phyloP scores from a whole-genome alignment of 1,284 basidiomycete genomes.

The Puccinia triticina region DNA sequence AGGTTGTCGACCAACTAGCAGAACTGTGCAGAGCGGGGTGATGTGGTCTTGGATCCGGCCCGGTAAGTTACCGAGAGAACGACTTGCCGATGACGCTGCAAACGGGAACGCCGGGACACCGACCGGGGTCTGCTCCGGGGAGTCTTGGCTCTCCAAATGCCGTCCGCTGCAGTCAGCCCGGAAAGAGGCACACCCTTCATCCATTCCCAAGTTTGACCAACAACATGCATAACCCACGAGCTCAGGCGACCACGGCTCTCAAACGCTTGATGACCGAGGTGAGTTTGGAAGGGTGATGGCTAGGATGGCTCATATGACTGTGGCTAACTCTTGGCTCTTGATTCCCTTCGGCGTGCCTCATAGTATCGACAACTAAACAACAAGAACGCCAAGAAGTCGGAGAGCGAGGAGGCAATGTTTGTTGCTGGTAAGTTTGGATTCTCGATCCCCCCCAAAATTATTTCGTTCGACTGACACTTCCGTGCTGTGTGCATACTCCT shows the following conservation, averaged over 20 bases:
- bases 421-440: conserved; percentile 30
- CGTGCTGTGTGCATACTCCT: neutral
- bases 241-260: conserved; percentile 49
- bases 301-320: neutral
- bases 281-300: neutral
- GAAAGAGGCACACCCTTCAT: no score
- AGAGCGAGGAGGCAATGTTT: conserved; percentile 49
- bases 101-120: no score
- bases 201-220: neutral
- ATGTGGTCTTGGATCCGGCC: neutral
- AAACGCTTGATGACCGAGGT: conserved; percentile 50
- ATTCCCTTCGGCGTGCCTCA: neutral
- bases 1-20: neutral
- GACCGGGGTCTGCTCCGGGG: neutral
- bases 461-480: neutral
- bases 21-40: neutral
- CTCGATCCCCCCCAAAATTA: neutral
- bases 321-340: neutral
- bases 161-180: neutral
- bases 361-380: conserved; percentile 51
- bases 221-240: conserved; percentile 48
- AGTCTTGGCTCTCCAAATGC: neutral
- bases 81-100: no score
- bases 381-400: conserved; percentile 33
- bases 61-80: neutral